phyloP scores from a whole-genome alignment of 2,329 filamentous ascomycete species.

The Meredithiella fracta region DNA sequence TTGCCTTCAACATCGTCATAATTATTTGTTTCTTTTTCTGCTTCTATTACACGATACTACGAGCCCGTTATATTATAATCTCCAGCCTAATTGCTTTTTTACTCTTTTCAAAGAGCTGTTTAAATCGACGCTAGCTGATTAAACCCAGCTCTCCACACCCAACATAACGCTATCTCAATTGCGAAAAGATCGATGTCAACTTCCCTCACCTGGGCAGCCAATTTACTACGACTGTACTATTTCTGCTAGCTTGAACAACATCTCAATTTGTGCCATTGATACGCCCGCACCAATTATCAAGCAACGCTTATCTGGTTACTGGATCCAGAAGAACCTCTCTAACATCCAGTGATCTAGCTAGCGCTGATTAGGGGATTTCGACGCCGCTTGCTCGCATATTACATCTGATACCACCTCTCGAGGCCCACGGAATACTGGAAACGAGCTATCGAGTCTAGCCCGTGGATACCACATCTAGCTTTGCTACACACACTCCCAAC shows the following conservation, averaged over 20 bases:
- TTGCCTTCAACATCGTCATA: too few relatives aligned
- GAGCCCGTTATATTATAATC: too few relatives aligned
- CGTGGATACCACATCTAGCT: background rate
- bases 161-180: background rate
- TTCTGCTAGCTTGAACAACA: too few relatives aligned
- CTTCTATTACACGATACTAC: too few relatives aligned
- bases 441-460: too few relatives aligned
- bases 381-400: background rate
- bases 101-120: too few relatives aligned
- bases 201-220: too few relatives aligned
- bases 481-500: background rate
- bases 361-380: background rate
- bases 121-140: too few relatives aligned
- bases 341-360: background rate
- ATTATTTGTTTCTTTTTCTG: too few relatives aligned
- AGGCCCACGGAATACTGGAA: background rate
- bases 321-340: background rate
- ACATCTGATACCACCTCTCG: background rate
- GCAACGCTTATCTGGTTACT: background rate
- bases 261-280: background rate
- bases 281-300: background rate
- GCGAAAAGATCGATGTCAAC: too few relatives aligned
- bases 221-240: too few relatives aligned
- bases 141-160: background rate
- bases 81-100: too few relatives aligned